These are phyloP conservation scores for Leccinum rimulosum DNA, from an alignment of 768 basidiomycete genomes.

Conservation along the genomic window DNA sequence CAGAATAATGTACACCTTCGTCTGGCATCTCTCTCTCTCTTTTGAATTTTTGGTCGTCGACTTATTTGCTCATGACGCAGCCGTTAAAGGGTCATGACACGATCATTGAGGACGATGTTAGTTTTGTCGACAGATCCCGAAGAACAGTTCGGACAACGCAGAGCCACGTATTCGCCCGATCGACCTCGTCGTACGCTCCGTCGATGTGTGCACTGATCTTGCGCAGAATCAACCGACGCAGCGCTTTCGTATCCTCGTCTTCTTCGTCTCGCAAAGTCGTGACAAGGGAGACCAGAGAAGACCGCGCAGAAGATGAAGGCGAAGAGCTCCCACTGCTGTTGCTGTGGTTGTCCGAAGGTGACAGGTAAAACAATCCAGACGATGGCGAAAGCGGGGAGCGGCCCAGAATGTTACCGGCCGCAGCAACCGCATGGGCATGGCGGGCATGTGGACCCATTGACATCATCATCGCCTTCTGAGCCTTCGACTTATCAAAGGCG, in stretches of 20 bases:
- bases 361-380: conserved; percentile 21
- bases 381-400: conserved; percentile 3
- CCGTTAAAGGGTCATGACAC: conserved; percentile 12
- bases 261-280: conserved; percentile 51
- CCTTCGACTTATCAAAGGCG: conserved; percentile 10
- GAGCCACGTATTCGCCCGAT: conserved; percentile 57
- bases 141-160: conserved; percentile 63
- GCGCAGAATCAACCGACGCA: conserved; percentile 61
- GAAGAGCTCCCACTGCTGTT: conserved; percentile 17
- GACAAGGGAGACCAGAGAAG: conserved; percentile 45
- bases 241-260: conserved; percentile 60
- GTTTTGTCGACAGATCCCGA: conserved; percentile 44
- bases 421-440: neutral
- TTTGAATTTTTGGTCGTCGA: neutral
- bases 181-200: conserved; percentile 62
- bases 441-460: neutral
- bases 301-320: conserved; percentile 28
- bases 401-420: neutral
- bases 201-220: conserved; percentile 59
- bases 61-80: conserved; percentile 2
- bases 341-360: conserved; percentile 14
- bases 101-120: conserved; percentile 5
- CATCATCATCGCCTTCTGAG: neutral
- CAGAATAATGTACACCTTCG: conserved; percentile 31
- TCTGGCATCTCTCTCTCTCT: neutral